A percentile compares a stretch with the other conserved stretches of the same genome.
phyloP scores from a whole-genome alignment of 345 rosid genomes.

The Diplotaxis tenuifolia region DNA sequence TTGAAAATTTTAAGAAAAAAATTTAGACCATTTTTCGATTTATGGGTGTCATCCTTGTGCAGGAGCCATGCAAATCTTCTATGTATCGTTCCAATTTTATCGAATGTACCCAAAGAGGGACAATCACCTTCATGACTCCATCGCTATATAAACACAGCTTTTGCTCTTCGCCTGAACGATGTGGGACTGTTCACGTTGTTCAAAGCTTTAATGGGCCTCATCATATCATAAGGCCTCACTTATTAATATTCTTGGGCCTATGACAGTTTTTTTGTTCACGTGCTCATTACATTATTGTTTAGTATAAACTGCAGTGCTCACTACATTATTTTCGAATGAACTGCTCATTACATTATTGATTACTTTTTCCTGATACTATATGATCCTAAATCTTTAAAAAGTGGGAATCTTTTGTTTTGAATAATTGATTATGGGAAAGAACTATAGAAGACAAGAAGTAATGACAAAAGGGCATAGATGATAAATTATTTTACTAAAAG shows the following conservation, averaged over 20 bases:
- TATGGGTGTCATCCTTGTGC: conserved; percentile 27
- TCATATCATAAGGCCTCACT: neutral
- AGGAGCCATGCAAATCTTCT: conserved; percentile 14
- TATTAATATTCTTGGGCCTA: neutral
- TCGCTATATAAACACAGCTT: neutral
- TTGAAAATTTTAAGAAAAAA: neutral
- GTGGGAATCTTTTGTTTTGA: neutral
- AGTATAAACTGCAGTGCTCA: neutral
- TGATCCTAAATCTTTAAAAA: neutral
- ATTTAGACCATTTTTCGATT: neutral
- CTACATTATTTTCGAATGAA: neutral
- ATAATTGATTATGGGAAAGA: conserved; percentile 11
- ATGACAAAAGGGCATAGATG: neutral
- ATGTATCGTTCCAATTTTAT: conserved; percentile 22
- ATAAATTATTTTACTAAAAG: neutral
- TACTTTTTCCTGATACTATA: neutral
- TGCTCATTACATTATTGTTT: neutral
- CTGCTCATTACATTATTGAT: neutral
- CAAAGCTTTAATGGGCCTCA: neutral
- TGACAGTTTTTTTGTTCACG: neutral
- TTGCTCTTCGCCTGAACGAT: neutral
- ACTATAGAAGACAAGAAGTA: neutral
- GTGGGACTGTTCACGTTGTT: conserved; percentile 1
- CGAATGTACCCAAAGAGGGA: conserved; percentile 27
- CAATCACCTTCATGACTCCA: rapidly evolving